Evolutionary conservation across 139 green algal species (phyloP).

Genomic region (Marvania coccoides): DNA sequence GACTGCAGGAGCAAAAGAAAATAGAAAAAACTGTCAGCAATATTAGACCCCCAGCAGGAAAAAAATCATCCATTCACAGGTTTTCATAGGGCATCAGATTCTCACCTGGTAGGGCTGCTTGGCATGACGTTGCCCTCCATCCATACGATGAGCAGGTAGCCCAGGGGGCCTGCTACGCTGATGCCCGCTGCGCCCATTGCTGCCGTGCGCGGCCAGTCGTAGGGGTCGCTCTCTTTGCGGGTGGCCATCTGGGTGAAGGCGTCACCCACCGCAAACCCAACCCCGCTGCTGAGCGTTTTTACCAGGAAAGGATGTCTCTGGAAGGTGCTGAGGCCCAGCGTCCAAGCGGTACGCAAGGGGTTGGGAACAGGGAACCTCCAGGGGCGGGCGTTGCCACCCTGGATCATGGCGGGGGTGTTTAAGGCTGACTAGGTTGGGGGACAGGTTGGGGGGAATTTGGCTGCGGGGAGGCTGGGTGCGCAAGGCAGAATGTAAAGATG

Average conservation of each 20-base stretch:
- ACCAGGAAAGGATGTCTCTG: conserved; percentile 20
- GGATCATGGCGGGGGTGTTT: too few relatives aligned
- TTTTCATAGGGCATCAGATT: not conserved
- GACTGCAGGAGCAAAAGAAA: conserved; percentile 1
- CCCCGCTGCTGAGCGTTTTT: conserved; percentile 14
- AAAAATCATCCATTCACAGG: too few relatives aligned
- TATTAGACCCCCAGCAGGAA: too few relatives aligned
- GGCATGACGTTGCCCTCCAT: conserved; percentile 23
- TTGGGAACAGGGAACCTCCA: too few relatives aligned
- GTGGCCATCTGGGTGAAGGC: conserved; percentile 17
- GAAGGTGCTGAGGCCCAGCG: not conserved
- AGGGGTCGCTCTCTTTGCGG: not conserved
- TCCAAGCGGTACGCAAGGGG: not conserved
- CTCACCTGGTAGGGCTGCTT: conserved; percentile 1
- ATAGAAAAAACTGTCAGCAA: not conserved
- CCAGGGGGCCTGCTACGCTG: conserved; percentile 1
- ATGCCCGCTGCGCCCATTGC: conserved; percentile 12
- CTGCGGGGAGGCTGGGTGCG: too few relatives aligned
- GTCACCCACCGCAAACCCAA: conserved; percentile 29
- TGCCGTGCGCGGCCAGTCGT: conserved; percentile 5
- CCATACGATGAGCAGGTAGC: conserved; percentile 22
- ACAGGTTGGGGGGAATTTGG: too few relatives aligned
- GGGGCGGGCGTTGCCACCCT: too few relatives aligned
- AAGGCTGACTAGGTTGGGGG: too few relatives aligned
- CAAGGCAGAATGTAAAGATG: too few relatives aligned